Conservation (phyloP, 2,329 filamentous ascomycete genomes). For the Colletotrichum lini region DNA sequence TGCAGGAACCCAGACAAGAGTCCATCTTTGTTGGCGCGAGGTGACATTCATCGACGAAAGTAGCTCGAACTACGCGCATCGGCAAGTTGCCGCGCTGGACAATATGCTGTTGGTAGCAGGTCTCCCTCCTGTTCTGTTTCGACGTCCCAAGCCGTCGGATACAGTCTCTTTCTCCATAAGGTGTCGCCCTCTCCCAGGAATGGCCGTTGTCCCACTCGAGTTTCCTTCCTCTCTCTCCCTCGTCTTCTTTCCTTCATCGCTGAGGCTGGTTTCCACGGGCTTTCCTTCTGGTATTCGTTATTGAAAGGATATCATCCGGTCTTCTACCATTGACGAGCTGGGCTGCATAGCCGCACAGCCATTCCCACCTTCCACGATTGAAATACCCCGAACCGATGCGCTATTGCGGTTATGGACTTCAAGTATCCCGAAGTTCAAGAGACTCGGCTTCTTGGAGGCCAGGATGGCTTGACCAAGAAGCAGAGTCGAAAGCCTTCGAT, state of each 20-base stretch:
- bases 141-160: constrained; percentile 15
- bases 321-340: not conserved
- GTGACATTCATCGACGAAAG: constrained; percentile 24
- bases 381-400: not conserved
- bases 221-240: constrained; percentile 8
- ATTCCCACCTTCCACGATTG: not conserved
- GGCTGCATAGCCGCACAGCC: not conserved
- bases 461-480: not conserved
- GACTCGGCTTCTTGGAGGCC: not conserved
- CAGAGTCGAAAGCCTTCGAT: constrained; percentile 6
- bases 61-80: constrained; percentile 31
- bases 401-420: constrained; percentile 2
- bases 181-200: not conserved
- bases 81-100: constrained; percentile 33
- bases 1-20: constrained; percentile 30
- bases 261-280: not conserved
- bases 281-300: not conserved
- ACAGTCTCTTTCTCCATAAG: constrained; percentile 10
- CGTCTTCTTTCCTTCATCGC: constrained; percentile 14
- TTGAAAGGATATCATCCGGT: not conserved
- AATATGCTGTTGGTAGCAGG: constrained; percentile 30
- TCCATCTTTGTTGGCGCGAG: constrained; percentile 31
- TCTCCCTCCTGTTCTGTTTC: constrained; percentile 28
- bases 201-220: not conserved
- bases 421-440: constrained; percentile 4